Evolutionary conservation across 164 flowering plant species (phyloP), one percentile per base, ranked within the genome.

Genomic region (Chloranthus sessilifolius): DNA sequence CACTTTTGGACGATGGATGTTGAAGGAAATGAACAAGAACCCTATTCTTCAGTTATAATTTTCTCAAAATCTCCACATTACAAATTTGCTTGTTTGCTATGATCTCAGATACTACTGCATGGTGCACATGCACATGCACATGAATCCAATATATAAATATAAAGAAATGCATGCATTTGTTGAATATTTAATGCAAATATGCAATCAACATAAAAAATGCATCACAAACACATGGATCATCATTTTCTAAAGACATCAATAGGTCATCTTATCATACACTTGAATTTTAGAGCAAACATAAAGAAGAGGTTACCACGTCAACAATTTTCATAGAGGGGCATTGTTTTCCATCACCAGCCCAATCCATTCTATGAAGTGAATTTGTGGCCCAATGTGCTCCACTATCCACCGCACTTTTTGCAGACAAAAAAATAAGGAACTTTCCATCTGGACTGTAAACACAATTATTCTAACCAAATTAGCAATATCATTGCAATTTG

Each of bases 311-410:
- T 67, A 88, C 99, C 84, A 92, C 85, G 66, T 92, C 95, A 52
- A 71, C 55, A 55, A 82, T 61, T 38, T 68, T 64, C 30, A 57
- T 17, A 34, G 81, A 61, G 35, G 67, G 26, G 12, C 33, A 33
- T 9, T 53, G 67, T 39, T 74, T 69, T 33, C 74, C 81, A 65
- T 81, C 75, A 15, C 62, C 48, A 7, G 84, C 71, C 99, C 99
- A 94, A 53, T 79, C 86, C 60, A 94, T 77, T 68, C 69, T 81
- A 55, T 94, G 99, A 59, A 94, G 92, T 15, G 99, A 86, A 51
- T 86, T 48, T 20, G 99, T 94, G 30, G 96, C 84, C 15, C 50
- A 75, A 70, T 89, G 97, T 43, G 92, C 95, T 31, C 97, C 89
- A 53, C 85, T 73, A 44, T 89, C 92, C 52, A 92, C 92, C 47